Percentiles rank a stretch among this genome's conserved stretches.
Evolutionary conservation across 2,329 filamentous ascomycete genomes (phyloP).

Genomic region (Xylogone sp.): DNA sequence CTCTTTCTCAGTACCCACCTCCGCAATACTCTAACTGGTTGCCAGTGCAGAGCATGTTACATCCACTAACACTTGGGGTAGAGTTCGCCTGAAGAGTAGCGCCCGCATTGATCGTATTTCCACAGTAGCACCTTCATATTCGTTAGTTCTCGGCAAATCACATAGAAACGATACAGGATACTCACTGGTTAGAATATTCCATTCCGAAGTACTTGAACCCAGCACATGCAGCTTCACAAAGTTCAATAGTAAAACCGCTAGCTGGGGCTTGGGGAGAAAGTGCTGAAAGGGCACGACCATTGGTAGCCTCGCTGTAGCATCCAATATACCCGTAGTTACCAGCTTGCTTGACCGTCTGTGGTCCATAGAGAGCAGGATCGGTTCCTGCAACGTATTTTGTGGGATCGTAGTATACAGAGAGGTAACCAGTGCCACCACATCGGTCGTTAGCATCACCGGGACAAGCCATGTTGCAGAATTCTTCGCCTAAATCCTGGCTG

Average conservation of each 20-base stretch:
- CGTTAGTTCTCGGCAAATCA: background rate
- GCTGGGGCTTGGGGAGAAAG: slow-evolving; percentile 6
- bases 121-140: slow-evolving; percentile 17
- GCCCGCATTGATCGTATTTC: slow-evolving; percentile 11
- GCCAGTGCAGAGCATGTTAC: slow-evolving; percentile 11
- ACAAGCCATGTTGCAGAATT: background rate
- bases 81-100: slow-evolving; percentile 7
- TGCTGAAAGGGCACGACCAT: slow-evolving; percentile 15
- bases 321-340: slow-evolving; percentile 24
- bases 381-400: slow-evolving; percentile 16
- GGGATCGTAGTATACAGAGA: slow-evolving; percentile 18
- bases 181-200: slow-evolving; percentile 35
- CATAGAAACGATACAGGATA: background rate
- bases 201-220: slow-evolving; percentile 19
- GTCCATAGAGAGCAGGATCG: slow-evolving; percentile 18
- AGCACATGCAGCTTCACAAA: slow-evolving; percentile 14
- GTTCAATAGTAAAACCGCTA: slow-evolving; percentile 20
- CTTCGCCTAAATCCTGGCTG: slow-evolving; percentile 9
- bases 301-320: slow-evolving; percentile 29
- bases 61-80: slow-evolving; percentile 12
- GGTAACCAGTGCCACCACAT: slow-evolving; percentile 14
- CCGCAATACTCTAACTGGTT: slow-evolving; percentile 12
- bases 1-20: background rate
- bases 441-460: slow-evolving; percentile 10
- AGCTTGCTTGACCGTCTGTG: slow-evolving; percentile 17